Conservation (phyloP, 2,329 filamentous ascomycete species). For the Clarireedia paspali region DNA sequence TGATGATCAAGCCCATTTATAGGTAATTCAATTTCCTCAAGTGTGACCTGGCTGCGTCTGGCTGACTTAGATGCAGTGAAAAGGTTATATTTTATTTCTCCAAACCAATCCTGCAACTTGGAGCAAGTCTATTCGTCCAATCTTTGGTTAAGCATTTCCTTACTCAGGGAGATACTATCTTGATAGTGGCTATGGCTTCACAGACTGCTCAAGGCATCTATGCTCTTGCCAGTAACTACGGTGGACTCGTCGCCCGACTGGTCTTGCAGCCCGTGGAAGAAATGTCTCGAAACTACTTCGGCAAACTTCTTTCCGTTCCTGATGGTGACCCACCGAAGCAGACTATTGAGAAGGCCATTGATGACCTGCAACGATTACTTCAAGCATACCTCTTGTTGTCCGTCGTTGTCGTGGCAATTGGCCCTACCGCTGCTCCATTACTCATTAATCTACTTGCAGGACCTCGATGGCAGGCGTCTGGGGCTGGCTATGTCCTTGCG, state of each 20-base stretch:
- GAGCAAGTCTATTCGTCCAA: slow-evolving; percentile 78
- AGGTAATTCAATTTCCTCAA: slow-evolving; percentile 13
- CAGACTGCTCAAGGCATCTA: slow-evolving; percentile 83
- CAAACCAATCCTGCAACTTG: slow-evolving; percentile 60
- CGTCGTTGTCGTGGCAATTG: slow-evolving; percentile 58
- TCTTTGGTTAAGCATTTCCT: slow-evolving; percentile 86
- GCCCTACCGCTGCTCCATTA: slow-evolving; percentile 66
- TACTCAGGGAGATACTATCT: slow-evolving; percentile 87
- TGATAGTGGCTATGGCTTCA: slow-evolving; percentile 71
- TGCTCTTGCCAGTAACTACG: slow-evolving; percentile 89
- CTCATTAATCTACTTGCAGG: slow-evolving; percentile 72
- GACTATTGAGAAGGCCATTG: slow-evolving; percentile 35
- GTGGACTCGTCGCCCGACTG: slow-evolving; percentile 77
- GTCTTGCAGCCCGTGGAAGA: slow-evolving; percentile 95
- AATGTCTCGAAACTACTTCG: slow-evolving; percentile 83
- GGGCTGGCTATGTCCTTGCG: slow-evolving; percentile 66
- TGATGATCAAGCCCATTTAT: slow-evolving; percentile 44
- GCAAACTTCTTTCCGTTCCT: slow-evolving; percentile 55
- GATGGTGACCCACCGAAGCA: slow-evolving; percentile 22
- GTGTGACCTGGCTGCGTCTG: background rate
- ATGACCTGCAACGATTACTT: slow-evolving; percentile 56
- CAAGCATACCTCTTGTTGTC: slow-evolving; percentile 69
- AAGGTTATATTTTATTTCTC: slow-evolving; percentile 47
- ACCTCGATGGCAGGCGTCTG: slow-evolving; percentile 63
- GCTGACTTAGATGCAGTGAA: slow-evolving; percentile 9